Percentiles rank a stretch among this genome's conserved stretches.
These are phyloP conservation scores for Grammothele lineata DNA, from an alignment of 768 basidiomycete species.

Conservation along the genomic window DNA sequence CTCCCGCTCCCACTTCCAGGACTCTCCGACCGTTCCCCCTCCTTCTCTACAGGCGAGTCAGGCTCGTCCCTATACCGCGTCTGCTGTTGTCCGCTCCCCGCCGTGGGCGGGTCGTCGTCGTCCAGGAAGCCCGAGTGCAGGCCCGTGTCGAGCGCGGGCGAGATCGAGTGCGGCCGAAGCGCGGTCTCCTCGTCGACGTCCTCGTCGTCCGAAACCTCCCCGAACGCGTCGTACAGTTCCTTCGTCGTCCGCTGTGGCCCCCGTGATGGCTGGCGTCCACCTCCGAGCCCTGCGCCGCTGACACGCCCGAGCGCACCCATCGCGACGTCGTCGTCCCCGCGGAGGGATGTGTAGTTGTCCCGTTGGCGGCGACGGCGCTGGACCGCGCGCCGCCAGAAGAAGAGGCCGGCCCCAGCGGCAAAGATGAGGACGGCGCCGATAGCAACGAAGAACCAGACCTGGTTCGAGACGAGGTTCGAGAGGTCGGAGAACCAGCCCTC, in stretches of 20 bases:
- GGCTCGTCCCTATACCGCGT: conserved; percentile 55
- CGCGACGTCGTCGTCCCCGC: conserved; percentile 63
- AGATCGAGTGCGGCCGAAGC: conserved; percentile 37
- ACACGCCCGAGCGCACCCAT: conserved; percentile 65
- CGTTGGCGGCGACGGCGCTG: conserved; percentile 26
- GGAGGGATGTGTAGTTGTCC: conserved; percentile 55
- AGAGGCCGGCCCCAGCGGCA: conserved; percentile 60
- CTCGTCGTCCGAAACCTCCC: conserved; percentile 81
- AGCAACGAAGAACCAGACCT: conserved; percentile 90
- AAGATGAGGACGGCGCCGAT: conserved; percentile 77
- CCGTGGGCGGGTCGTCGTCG: conserved; percentile 57
- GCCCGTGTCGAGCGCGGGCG: conserved; percentile 36
- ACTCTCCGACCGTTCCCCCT: conserved; percentile 23
- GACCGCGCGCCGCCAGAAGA: conserved; percentile 74
- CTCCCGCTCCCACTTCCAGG: conserved; percentile 51
- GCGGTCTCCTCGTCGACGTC: conserved; percentile 71
- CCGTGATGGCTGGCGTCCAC: conserved; percentile 22
- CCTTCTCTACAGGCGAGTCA: conserved; percentile 17
- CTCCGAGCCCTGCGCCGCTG: conserved; percentile 21
- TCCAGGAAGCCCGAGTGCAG: conserved; percentile 83
- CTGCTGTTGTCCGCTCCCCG: conserved; percentile 19
- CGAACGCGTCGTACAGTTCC: conserved; percentile 96
- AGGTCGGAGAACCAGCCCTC: conserved; percentile 85
- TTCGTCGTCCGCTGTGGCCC: conserved; percentile 65
- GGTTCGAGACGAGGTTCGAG: conserved; percentile 63